Evolutionary conservation across 1,139 yeast genomes (phyloP), one percentile per base, ranked within the genome.

Genomic region (Geotrichum fermentans): DNA sequence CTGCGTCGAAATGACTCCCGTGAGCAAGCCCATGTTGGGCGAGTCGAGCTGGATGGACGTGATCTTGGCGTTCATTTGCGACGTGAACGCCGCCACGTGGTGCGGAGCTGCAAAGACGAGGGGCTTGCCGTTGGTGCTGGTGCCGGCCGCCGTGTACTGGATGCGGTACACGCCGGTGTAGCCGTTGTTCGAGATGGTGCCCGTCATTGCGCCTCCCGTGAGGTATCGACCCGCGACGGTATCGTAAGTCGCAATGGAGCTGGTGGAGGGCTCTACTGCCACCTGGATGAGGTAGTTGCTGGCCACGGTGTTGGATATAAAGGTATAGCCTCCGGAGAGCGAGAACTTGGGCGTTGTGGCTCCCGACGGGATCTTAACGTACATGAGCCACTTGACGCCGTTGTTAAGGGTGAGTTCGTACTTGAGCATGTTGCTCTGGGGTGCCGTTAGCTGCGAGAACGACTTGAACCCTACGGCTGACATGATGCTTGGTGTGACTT

Each of bases 91-190:
- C 32, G 68, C 70, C 43, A 78, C 72, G 53, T 83, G 94, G 64
- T 86, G 95, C 18, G 92, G 89, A 49, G 83, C 72, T 7, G 87
- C 85, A 64, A 79, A 85, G 2, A 83, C 65, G 43, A 83, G 67
- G 8, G 84, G 73, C 7, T 65, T 64, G 3, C 80, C 80, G 17
- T 76, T 67, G 6, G 70, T 61, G 8, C 86, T 79, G 1, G 64
- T 52, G 45, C 92, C 92, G 35, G 61, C 61, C 18, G 81, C 74
- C 4, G 66, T 55, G 65, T 83, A 84, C 17, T 59, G 65, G 58
- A 83, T 74, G 29, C 72, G 61, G 61, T 82, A 83, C 14, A 70
- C 64, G 11, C 41, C 49, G 3, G 41, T 10, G 18, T 36, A 21
- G 3, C 83, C 82, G 42, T 65, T 40, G 75, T 63, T 20, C 14